Conservation (phyloP, 129 eudicot species). For the Kitagawia praeruptora region DNA sequence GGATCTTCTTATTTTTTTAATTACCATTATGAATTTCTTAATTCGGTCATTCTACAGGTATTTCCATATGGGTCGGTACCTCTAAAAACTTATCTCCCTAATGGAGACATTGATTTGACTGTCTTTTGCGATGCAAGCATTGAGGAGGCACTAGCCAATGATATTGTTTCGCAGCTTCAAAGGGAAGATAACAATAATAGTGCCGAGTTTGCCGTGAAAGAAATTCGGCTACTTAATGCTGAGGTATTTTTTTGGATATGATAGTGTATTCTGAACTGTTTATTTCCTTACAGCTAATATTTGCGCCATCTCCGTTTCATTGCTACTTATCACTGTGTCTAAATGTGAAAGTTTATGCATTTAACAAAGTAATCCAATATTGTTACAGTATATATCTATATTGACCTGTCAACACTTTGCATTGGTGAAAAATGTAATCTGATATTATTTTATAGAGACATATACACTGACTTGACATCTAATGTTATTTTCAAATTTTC, state of each 20-base stretch:
- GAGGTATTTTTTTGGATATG: slow-evolving; percentile 35
- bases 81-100: slow-evolving; percentile 9
- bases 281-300: background rate
- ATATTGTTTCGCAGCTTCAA: slow-evolving; percentile 49
- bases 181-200: slow-evolving; percentile 41
- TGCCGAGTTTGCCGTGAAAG: slow-evolving; percentile 16
- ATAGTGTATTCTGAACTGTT: background rate
- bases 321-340: background rate
- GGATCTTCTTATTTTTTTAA: no score
- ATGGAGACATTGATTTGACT: slow-evolving; percentile 91
- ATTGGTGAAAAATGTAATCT: no score
- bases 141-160: slow-evolving; percentile 46
- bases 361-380: no score
- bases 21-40: no score
- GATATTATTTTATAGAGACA: no score
- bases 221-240: slow-evolving; percentile 71
- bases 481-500: background rate
- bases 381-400: no score
- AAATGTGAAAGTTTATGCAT: no score
- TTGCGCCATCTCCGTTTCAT: background rate
- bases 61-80: no score
- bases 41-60: no score
- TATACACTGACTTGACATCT: background rate
- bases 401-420: no score
- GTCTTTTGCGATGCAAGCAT: slow-evolving; percentile 52